A percentile compares a stretch with the other conserved stretches of the same genome.
Evolutionary conservation across 805 yeast genomes (phyloP).

Genomic region (Yueomyces sp.): DNA sequence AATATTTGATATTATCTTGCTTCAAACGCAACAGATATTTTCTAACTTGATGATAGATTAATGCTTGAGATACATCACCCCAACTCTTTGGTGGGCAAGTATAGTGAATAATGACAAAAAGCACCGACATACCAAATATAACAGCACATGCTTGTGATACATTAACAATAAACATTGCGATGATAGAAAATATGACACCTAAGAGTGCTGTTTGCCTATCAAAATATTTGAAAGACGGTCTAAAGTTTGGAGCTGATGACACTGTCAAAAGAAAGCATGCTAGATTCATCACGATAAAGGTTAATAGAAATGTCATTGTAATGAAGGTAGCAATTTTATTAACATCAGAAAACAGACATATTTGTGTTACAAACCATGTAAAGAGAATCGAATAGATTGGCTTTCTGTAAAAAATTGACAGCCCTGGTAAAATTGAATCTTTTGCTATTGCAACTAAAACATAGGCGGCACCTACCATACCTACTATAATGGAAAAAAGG

Average conservation of each 20-base stretch:
- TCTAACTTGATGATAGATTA: conserved; percentile 93
- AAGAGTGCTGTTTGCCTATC: conserved; percentile 65
- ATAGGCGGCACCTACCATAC: conserved; percentile 90
- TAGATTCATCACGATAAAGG: conserved; percentile 84
- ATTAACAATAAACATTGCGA: conserved; percentile 92
- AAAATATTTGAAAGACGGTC: conserved; percentile 90
- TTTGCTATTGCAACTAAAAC: conserved; percentile 83
- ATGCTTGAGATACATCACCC: conserved; percentile 95
- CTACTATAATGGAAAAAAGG: conserved; percentile 85
- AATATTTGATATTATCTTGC: conserved; percentile 90
- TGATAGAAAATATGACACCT: conserved; percentile 57
- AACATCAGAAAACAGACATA: conserved; percentile 78
- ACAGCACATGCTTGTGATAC: conserved; percentile 76
- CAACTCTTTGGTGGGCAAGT: conserved; percentile 90
- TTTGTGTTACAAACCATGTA: conserved; percentile 75
- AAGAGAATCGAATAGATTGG: conserved; percentile 54
- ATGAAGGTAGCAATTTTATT: conserved; percentile 90
- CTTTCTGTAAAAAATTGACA: conserved; percentile 47
- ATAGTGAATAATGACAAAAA: conserved; percentile 75
- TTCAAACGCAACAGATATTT: conserved; percentile 67
- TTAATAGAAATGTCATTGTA: conserved; percentile 95
- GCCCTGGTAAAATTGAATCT: conserved; percentile 78
- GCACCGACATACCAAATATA: conserved; percentile 45
- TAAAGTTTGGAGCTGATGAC: conserved; percentile 94
- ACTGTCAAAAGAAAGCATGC: conserved; percentile 83